Conservation (phyloP, 176 grass and related monocot species). For the Avena atlantica region DNA sequence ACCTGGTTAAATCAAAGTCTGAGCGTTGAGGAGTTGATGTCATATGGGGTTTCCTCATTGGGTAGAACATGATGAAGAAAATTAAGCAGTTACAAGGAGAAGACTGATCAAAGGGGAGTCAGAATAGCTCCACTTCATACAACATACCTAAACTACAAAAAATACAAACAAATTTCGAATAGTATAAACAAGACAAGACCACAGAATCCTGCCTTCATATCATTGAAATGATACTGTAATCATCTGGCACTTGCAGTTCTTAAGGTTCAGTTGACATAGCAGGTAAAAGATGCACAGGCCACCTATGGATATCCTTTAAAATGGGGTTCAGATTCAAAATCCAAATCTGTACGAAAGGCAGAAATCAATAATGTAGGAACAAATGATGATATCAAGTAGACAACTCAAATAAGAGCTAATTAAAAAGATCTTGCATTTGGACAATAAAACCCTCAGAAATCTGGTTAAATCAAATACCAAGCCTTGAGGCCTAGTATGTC, state of each 20-base stretch:
- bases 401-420: not conserved
- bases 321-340: not conserved
- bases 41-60: not conserved
- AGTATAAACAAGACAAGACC: not conserved
- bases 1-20: too few relatives aligned
- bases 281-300: not conserved
- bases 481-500: constrained; percentile 6
- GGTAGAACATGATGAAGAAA: not conserved
- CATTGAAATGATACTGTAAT: constrained; percentile 15
- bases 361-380: not conserved
- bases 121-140: not conserved
- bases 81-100: not conserved
- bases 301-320: not conserved
- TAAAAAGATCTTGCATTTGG: not conserved
- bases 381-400: not conserved
- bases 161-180: not conserved
- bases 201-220: constrained; percentile 4
- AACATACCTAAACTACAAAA: not conserved
- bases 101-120: not conserved
- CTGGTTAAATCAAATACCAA: not conserved
- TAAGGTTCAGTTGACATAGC: not conserved
- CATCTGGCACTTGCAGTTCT: constrained; percentile 26
- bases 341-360: not conserved
- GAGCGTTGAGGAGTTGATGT: too few relatives aligned
- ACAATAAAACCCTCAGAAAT: constrained; percentile 13